A percentile compares a stretch with the other conserved stretches of the same genome.
Conservation (phyloP, 2,329 filamentous ascomycete species). For the Talaromyces marneffei region DNA sequence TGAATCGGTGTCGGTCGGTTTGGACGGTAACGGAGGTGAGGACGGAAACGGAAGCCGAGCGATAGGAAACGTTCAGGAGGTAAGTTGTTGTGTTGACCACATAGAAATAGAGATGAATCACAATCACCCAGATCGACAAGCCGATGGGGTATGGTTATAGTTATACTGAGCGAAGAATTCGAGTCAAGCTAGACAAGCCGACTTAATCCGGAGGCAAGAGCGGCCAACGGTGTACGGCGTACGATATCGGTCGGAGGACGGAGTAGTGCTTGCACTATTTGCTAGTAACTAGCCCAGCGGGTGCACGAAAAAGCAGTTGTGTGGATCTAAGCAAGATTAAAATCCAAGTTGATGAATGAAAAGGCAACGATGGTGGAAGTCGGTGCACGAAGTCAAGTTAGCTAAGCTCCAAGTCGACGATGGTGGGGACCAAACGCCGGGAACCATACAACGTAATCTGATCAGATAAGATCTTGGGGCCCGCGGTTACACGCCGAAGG, state of each 20-base stretch:
- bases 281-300: neutral
- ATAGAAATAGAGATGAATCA: neutral
- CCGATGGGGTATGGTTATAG: neutral
- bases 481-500: neutral
- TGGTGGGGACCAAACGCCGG: neutral
- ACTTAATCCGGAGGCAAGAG: conserved; percentile 7
- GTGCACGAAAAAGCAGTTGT: neutral
- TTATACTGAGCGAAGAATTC: neutral
- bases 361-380: neutral
- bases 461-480: conserved; percentile 11
- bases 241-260: neutral
- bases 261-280: neutral
- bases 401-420: neutral
- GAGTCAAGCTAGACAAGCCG: neutral
- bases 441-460: neutral
- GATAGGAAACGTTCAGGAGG: neutral
- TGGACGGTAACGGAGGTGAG: neutral
- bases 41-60: conserved; percentile 1
- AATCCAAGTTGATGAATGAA: neutral
- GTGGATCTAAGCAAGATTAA: neutral
- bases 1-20: neutral
- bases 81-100: neutral
- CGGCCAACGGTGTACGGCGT: neutral
- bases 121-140: neutral
- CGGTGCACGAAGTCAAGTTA: neutral